Percentiles rank a stretch among this genome's conserved stretches.
Conservation (phyloP, 2,329 filamentous ascomycete genomes). For the Ascochyta pisi region DNA sequence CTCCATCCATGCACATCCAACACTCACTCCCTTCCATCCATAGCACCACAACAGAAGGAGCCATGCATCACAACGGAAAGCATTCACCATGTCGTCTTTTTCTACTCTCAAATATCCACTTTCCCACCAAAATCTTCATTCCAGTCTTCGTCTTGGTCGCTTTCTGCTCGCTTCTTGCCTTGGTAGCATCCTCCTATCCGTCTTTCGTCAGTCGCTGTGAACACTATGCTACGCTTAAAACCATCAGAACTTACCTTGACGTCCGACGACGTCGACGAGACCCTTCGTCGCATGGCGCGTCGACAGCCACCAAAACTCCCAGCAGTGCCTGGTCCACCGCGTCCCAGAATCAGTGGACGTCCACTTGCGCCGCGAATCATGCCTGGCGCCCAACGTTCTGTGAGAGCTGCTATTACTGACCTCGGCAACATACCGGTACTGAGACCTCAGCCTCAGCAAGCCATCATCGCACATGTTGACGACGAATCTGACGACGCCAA, state of each 20-base stretch:
- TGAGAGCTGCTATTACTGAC: conserved; percentile 36
- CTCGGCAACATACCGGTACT: conserved; percentile 37
- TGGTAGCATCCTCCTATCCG: conserved; percentile 15
- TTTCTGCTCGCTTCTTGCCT: conserved; percentile 23
- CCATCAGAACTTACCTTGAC: conserved; percentile 48
- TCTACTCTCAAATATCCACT: background rate
- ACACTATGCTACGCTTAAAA: conserved; percentile 44
- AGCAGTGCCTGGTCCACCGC: conserved; percentile 4
- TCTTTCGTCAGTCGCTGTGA: conserved; percentile 14
- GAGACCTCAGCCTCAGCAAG: conserved; percentile 31
- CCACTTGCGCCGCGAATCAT: conserved; percentile 32
- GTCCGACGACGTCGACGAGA: conserved; percentile 46
- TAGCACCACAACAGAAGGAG: background rate
- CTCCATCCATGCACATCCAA: background rate
- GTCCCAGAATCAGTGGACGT: conserved; percentile 4
- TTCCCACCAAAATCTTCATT: background rate
- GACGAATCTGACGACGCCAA: conserved; percentile 21
- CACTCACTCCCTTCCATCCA: background rate
- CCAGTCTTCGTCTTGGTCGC: background rate
- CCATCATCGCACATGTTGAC: conserved; percentile 24
- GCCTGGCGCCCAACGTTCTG: conserved; percentile 41
- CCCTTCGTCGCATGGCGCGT: conserved; percentile 39
- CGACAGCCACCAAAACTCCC: conserved; percentile 22
- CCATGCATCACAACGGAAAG: conserved; percentile 4
- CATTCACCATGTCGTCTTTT: background rate